Evolutionary conservation across 2,329 filamentous ascomycete species (phyloP), one percentile per base, ranked within the genome.

Genomic region (Lasiodiplodia citricola): DNA sequence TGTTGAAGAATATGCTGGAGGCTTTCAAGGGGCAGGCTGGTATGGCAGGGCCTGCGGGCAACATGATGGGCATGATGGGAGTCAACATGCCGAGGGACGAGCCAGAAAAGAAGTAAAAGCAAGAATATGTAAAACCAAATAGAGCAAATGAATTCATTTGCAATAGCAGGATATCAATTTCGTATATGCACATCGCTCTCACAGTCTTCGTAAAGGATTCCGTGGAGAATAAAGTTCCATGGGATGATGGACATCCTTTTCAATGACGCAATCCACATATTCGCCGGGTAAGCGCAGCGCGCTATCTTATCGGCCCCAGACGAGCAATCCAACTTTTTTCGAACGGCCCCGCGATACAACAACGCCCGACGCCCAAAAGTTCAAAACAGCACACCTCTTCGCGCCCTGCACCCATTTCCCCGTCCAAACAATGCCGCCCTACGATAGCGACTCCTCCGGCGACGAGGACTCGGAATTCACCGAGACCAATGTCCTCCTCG

Each of bases 1-100:
- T 99, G 28, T 94, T 92, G 21, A 93, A 92, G 78, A 98, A 98
- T 75, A 84, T 99, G 67, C 84, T 99, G 1, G 93, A 97, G 78
- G 95, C 93, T 74, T 94, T 99, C 80, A 96, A 97, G 76, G 91
- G 92, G 18, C 95, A 98, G 78, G 93, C 85, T 21, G 96, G 96
- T 14, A 88, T 91, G 83, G 86, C 93, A 38, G 96, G 96, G 0
- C 96, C 96, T 0, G 92, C 92, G 2, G 90, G 94, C 0, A 98
- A 97, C 77, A 83, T 99, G 70, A 86, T 99, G 75, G 91, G 90
- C 7, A 87, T 96, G 81, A 91, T 98, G 90, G 94, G 94, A 0
- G 84, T 97, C 72, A 86, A 88, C 51, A 83, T 97, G 69, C 95
- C 95, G 0, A 86, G 92, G 70, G 93, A 97, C 74, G 93, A 95